Evolutionary conservation across 345 rosid species (phyloP).

Genomic region (Clarkia xantiana): DNA sequence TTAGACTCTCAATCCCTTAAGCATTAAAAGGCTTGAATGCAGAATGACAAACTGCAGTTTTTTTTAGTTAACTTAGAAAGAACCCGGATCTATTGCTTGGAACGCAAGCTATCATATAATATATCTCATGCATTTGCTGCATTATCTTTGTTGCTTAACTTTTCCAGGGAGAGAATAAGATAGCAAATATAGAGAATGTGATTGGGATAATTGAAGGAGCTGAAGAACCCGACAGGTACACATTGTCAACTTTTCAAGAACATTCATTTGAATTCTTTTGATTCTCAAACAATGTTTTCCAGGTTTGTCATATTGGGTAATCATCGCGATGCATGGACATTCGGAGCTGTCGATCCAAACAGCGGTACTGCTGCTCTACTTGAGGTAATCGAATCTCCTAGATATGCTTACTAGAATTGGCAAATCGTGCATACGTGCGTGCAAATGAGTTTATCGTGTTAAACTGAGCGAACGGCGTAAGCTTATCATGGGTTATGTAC

Average conservation of each 20-base stretch:
- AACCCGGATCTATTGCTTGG: too few relatives aligned
- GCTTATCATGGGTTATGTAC: too few relatives aligned
- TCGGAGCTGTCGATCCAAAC: conserved; percentile 83
- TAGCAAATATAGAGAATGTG: conserved; percentile 60
- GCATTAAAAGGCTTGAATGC: neutral
- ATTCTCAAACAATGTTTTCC: neutral
- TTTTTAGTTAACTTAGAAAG: too few relatives aligned
- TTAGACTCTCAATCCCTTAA: too few relatives aligned
- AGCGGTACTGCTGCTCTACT: conserved; percentile 73
- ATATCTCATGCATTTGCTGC: neutral
- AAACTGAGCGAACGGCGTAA: too few relatives aligned
- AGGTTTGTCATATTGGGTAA: conserved; percentile 70
- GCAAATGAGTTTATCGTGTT: too few relatives aligned
- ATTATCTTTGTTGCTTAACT: neutral
- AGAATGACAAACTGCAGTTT: neutral
- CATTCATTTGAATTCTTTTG: too few relatives aligned
- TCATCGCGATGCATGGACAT: conserved; percentile 92
- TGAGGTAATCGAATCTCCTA: conserved; percentile 29
- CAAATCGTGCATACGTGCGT: too few relatives aligned
- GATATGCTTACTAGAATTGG: too few relatives aligned
- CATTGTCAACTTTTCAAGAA: too few relatives aligned
- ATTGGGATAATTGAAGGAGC: conserved; percentile 61
- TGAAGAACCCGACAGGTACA: conserved; percentile 79
- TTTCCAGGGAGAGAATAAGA: conserved; percentile 51
- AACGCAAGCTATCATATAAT: too few relatives aligned